phyloP scores from a whole-genome alignment of 164 flowering plant genomes.

The Vitis riparia region DNA sequence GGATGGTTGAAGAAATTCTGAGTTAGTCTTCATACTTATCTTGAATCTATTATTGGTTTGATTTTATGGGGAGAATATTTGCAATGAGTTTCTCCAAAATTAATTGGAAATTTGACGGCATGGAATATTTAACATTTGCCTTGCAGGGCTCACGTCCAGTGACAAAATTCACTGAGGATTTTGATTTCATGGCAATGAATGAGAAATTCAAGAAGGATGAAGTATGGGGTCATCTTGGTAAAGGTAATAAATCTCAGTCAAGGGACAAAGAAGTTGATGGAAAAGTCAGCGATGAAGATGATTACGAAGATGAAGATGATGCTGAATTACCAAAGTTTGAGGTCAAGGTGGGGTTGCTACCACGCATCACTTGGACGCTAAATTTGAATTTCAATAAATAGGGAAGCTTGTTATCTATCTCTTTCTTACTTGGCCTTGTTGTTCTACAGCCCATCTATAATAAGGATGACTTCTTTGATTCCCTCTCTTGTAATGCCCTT shows the following conservation, averaged over 20 bases:
- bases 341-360: conserved; percentile 30
- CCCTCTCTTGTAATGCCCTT: conserved; percentile 63
- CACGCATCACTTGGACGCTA: background rate
- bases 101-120: too few relatives aligned
- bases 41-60: too few relatives aligned
- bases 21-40: too few relatives aligned
- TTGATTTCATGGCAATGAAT: conserved; percentile 93
- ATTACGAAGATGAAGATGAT: conserved; percentile 45
- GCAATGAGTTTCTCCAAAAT: too few relatives aligned
- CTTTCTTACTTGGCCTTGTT: background rate
- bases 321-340: conserved; percentile 38
- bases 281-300: conserved; percentile 11
- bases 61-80: too few relatives aligned
- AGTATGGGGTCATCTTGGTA: conserved; percentile 93
- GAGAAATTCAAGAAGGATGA: conserved; percentile 95
- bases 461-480: conserved; percentile 90
- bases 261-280: conserved; percentile 25
- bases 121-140: too few relatives aligned
- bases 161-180: conserved; percentile 73
- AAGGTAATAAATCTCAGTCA: conserved; percentile 22
- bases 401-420: background rate
- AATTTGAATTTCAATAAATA: background rate
- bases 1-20: too few relatives aligned
- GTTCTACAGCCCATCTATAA: conserved; percentile 63
- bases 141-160: conserved; percentile 54